Percentiles rank a stretch among this genome's conserved stretches.
Evolutionary conservation across 2,329 filamentous ascomycete genomes (phyloP).

Genomic region (Neospermospora avenae): DNA sequence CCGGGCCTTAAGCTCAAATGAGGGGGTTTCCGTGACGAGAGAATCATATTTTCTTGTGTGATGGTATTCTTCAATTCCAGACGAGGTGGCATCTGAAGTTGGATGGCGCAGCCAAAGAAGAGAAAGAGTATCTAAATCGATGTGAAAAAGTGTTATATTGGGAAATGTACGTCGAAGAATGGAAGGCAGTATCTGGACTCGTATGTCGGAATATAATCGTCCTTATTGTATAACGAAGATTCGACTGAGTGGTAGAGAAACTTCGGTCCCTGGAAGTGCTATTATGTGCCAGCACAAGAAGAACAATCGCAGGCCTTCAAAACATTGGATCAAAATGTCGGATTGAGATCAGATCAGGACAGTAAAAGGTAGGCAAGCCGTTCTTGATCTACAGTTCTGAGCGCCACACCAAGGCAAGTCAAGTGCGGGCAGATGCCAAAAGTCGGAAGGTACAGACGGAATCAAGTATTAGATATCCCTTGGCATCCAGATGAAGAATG

Average conservation of each 20-base stretch:
- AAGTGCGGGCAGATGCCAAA: neutral
- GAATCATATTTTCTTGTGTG: conserved; percentile 37
- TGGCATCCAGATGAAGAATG: conserved; percentile 8
- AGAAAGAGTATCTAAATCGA: conserved; percentile 16
- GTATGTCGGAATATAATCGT: neutral
- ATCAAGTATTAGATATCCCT: neutral
- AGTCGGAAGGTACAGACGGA: conserved; percentile 1
- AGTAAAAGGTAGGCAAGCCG: neutral
- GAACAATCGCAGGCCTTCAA: conserved; percentile 18
- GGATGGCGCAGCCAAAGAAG: conserved; percentile 32
- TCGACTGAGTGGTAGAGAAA: neutral
- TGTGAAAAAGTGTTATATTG: conserved; percentile 8
- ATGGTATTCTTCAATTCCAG: conserved; percentile 37
- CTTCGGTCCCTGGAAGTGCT: conserved; percentile 6
- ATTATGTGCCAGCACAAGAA: conserved; percentile 29
- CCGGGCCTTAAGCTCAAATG: conserved; percentile 55
- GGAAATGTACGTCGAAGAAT: neutral
- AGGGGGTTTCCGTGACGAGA: conserved; percentile 39
- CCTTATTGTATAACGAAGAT: neutral
- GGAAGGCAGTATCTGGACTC: neutral
- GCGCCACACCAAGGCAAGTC: neutral
- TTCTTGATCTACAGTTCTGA: neutral
- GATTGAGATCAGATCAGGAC: neutral
- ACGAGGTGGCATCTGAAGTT: conserved; percentile 29
- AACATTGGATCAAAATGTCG: conserved; percentile 18